Evolutionary conservation across 306 rosid genomes (phyloP).

Genomic region (Prunus davidiana): DNA sequence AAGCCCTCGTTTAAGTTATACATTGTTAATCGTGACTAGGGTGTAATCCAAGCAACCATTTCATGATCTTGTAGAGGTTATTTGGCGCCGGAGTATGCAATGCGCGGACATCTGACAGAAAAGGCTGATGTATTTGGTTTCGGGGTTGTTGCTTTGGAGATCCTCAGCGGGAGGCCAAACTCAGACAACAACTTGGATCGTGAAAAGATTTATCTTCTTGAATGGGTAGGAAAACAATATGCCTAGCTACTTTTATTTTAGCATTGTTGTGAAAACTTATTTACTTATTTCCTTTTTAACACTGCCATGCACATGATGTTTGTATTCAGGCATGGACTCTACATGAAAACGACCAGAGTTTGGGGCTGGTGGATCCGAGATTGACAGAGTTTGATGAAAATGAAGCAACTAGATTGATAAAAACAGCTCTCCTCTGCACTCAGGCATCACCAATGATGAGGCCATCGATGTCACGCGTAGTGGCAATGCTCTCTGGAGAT

Average conservation of each 20-base stretch:
- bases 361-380: conserved; percentile 21
- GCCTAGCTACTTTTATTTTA: neutral
- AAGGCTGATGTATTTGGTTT: conserved; percentile 24
- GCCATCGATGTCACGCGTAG: conserved; percentile 32
- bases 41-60: neutral
- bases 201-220: conserved; percentile 20
- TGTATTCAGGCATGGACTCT: conserved; percentile 21
- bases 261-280: neutral
- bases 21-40: neutral
- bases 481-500: conserved; percentile 26
- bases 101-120: conserved; percentile 22
- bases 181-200: neutral
- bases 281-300: neutral
- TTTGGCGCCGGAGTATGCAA: conserved; percentile 29
- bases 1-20: neutral
- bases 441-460: conserved; percentile 23
- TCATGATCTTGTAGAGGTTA: conserved; percentile 25
- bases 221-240: conserved; percentile 16
- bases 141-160: conserved; percentile 23
- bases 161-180: conserved; percentile 27
- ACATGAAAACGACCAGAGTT: conserved; percentile 11
- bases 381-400: conserved; percentile 7
- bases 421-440: conserved; percentile 23
- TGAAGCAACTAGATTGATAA: conserved; percentile 16
- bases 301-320: neutral